Evolutionary conservation across 2,329 filamentous ascomycete genomes (phyloP), one percentile per base, ranked within the genome.

Genomic region (Aspergillus ochraceoroseus): DNA sequence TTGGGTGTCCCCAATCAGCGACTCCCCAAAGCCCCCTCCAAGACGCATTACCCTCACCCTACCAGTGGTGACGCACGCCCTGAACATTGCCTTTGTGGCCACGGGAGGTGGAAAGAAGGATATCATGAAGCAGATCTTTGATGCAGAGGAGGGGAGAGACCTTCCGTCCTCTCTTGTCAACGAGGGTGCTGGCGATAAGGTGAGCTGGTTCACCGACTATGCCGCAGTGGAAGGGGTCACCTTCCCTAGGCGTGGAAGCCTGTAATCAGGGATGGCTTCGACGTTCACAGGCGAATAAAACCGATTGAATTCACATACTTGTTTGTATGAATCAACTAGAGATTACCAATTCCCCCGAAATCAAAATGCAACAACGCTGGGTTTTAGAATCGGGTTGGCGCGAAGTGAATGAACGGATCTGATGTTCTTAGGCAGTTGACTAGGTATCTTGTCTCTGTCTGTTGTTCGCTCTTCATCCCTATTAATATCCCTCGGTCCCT

Each of bases 181-280:
- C 64, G 79, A 85, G 55, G 80, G 78, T 28, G 83, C 79, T 3
- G 87, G 85, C 30, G 88, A 95, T 51, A 83, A 87, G 56, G 87
- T 88, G 59, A 92, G 82, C 68, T 98, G 92, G 92, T 96, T 98
- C 63, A 87, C 89, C 29, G 92, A 96, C 63, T 76, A 81, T 57
- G 73, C 85, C 3, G 90, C 92, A 32, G 81, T 94, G 8, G 83
- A 95, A 58, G 88, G 87, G 3, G 86, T 98, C 8, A 72, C 74
- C 46, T 95, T 87, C 61, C 87, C 89, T 15, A 76, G 84, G 59
- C 81, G 85, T 53, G 82, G 85, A 13, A 83, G 74, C 57, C 63
- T 82, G 46, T 82, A 59, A 68, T 40, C 30, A 20, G 20, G 13
- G 13, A n/a, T 13, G 17, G 17, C 17, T 13, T 4, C 13, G 3